Evolutionary conservation across 2,329 filamentous ascomycete genomes (phyloP), one percentile per base, ranked within the genome.

Genomic region (Ophiostoma fasciatum): DNA sequence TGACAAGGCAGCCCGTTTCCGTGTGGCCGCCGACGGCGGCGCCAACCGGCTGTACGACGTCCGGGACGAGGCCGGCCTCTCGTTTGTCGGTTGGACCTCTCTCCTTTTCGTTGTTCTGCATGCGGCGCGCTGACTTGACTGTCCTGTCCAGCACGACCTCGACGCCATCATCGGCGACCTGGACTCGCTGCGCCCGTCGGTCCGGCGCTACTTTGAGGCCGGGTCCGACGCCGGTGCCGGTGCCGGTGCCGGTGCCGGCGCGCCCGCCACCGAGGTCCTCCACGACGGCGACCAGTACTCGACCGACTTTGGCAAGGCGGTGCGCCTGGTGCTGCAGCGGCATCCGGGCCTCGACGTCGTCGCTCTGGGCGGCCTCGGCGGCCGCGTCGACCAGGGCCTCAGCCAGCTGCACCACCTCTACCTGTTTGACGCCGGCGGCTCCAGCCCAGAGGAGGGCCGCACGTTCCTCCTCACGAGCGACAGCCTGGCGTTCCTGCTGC

Each of bases 381-480:
- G 90, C 7, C 76, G 90, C 21, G 81, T 96, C 13, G 90, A 98
- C 56, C 90, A 98, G 54, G 88, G 80, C 2, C 68, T 98, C 32
- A 85, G 83, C 39, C 77, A 93, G 48, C 68, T 98, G 35, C 83
- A 94, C 53, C 82, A 94, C 52, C 66, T 96, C 31, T 87, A 74
- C 47, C 56, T 71, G 33, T 75, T 71, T 53, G 72, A 78, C 49
- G 46, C 55, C 10, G n/a, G n/a, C n/a, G n/a, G n/a, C n/a, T n/a
- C n/a, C n/a, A n/a, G n/a, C n/a, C n/a, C n/a, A n/a, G 59, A 68
- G 30, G 58, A 64, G 0, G 52, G 71, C 40, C 61, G 69, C 19
- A 57, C 96, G 44, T 94, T 78, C 57, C 68, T 98, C 8, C 66
- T 94, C 31, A 87, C 83, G 2, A 78, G 80, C 42, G 74, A 80